phyloP scores from a whole-genome alignment of 2,329 filamentous ascomycete species.

The Colletotrichum neosansevieriae region DNA sequence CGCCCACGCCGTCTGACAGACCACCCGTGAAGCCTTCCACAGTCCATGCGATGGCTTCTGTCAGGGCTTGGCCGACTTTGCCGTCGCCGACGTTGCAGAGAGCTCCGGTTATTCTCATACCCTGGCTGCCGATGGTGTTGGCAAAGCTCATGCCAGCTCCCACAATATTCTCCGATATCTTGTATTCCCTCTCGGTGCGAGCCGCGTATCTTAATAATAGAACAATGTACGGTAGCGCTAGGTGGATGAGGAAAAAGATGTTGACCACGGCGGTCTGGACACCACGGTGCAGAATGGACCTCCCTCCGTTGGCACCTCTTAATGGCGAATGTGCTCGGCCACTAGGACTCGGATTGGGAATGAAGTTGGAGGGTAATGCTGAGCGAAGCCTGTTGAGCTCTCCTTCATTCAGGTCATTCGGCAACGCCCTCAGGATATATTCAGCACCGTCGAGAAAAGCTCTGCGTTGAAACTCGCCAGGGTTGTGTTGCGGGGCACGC shows the following conservation, averaged over 20 bases:
- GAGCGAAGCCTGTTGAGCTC: constrained; percentile 65
- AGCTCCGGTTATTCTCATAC: constrained; percentile 64
- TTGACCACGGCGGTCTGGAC: constrained; percentile 69
- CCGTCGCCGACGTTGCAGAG: constrained; percentile 74
- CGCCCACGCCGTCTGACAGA: constrained; percentile 71
- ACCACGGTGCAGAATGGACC: constrained; percentile 68
- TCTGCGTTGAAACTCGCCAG: constrained; percentile 60
- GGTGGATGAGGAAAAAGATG: constrained; percentile 69
- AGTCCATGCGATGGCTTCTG: constrained; percentile 70
- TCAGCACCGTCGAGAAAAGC: constrained; percentile 73
- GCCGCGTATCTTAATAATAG: constrained; percentile 66
- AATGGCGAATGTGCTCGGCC: constrained; percentile 46
- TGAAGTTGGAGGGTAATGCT: constrained; percentile 58
- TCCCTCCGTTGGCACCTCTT: constrained; percentile 29
- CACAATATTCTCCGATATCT: constrained; percentile 70
- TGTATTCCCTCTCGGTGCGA: constrained; percentile 74
- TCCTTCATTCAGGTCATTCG: constrained; percentile 65
- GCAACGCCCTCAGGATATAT: constrained; percentile 74
- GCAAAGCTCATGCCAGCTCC: constrained; percentile 63
- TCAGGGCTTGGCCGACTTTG: constrained; percentile 69
- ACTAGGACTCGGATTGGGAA: constrained; percentile 25
- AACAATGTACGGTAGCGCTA: constrained; percentile 72
- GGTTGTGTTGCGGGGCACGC: constrained; percentile 12
- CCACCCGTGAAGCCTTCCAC: constrained; percentile 74
- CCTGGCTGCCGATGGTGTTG: constrained; percentile 64